A percentile compares a stretch with the other conserved stretches of the same genome.
These are phyloP conservation scores for Saururus chinensis DNA, from an alignment of 164 flowering plant genomes.

Conservation along the genomic window DNA sequence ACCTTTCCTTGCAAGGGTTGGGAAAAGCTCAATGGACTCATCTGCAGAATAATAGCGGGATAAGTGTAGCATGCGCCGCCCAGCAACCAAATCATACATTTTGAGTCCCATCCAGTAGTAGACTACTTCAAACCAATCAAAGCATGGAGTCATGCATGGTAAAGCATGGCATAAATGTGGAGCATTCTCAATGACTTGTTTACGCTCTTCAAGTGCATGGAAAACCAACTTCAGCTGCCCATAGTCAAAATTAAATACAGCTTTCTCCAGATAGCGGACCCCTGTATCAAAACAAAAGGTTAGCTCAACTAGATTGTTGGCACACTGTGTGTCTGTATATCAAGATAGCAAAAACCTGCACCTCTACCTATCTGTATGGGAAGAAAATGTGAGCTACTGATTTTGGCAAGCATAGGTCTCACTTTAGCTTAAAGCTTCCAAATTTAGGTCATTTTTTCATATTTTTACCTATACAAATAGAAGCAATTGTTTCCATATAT, in stretches of 20 bases:
- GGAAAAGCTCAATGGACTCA: constrained; percentile 89
- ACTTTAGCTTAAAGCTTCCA: not conserved
- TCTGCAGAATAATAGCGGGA: constrained; percentile 88
- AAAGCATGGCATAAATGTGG: constrained; percentile 92
- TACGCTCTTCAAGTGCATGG: constrained; percentile 98
- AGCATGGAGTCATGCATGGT: constrained; percentile 99
- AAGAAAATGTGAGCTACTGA: not conserved
- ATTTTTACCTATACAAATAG: not conserved
- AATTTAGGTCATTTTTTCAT: not conserved
- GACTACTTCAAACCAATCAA: constrained; percentile 84
- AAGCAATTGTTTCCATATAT: too few relatives aligned
- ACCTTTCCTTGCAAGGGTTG: constrained; percentile 46
- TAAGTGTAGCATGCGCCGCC: constrained; percentile 61
- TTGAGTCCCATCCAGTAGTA: constrained; percentile 96
- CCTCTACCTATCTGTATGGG: not conserved
- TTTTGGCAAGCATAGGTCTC: not conserved
- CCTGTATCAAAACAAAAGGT: constrained; percentile 33
- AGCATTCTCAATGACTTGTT: constrained; percentile 91
- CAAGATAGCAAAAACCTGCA: not conserved
- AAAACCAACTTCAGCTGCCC: constrained; percentile 94
- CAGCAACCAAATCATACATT: constrained; percentile 91
- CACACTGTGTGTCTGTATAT: not conserved
- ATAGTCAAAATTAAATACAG: constrained; percentile 89
- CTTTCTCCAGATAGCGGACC: constrained; percentile 97
- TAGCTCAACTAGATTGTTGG: not conserved